Percentiles rank a stretch among this genome's conserved stretches.
Conservation (phyloP, 257 asterid genomes). For the Jaltomata sinuosa region DNA sequence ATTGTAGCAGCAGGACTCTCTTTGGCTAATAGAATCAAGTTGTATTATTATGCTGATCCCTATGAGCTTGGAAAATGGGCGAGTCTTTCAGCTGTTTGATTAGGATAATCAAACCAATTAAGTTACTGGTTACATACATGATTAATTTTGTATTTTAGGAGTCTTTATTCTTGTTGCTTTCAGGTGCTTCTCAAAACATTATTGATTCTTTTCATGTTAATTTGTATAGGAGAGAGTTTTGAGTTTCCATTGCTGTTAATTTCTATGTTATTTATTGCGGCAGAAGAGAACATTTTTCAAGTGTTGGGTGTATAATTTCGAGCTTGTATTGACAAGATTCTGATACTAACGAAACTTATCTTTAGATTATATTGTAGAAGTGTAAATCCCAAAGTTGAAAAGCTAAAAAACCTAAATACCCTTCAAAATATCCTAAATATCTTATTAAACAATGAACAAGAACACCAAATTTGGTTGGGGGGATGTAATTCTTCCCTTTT, state of each 20-base stretch:
- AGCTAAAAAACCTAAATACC: background rate
- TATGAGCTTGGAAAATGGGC: conserved; percentile 97
- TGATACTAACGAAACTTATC: background rate
- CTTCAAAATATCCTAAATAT: background rate
- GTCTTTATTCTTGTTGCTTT: background rate
- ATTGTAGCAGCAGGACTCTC: conserved; percentile 76
- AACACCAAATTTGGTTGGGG: background rate
- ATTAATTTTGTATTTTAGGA: background rate
- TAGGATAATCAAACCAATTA: background rate
- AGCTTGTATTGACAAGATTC: background rate
- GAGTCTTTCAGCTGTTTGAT: conserved; percentile 74
- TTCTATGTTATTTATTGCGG: background rate
- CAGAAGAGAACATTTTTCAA: background rate
- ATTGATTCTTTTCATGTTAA: background rate
- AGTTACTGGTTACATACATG: background rate
- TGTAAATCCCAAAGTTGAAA: background rate
- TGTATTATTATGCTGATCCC: conserved; percentile 84
- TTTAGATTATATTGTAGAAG: background rate
- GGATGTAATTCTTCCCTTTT: background rate
- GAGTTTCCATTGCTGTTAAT: background rate
- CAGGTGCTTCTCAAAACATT: background rate
- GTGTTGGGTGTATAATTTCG: background rate
- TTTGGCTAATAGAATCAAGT: conserved; percentile 62
- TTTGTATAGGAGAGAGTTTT: background rate
- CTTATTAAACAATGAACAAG: background rate